phyloP scores from a whole-genome alignment of 2,329 filamentous ascomycete genomes.

The Talaromyces verruculosus region DNA sequence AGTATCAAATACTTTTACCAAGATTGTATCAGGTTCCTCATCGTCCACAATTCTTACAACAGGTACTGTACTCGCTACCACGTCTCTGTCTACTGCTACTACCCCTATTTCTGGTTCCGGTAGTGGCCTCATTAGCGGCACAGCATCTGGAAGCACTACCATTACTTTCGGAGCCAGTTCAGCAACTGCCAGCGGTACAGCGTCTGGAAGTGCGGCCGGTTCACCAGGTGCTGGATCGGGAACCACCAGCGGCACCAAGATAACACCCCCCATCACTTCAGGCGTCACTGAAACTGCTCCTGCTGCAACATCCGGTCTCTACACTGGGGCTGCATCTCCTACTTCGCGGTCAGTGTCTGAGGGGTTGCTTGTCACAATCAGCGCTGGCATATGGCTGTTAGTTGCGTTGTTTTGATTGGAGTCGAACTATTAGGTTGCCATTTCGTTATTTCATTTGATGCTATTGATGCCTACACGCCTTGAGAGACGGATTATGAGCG shows the following conservation, averaged over 20 bases:
- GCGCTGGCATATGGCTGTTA: not conserved
- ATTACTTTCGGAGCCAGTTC: not conserved
- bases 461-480: not conserved
- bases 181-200: not conserved
- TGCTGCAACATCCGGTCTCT: not conserved
- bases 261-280: not conserved
- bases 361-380: not conserved
- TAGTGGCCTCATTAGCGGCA: not conserved
- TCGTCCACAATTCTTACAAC: not conserved
- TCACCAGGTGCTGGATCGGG: not conserved
- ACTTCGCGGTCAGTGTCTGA: not conserved
- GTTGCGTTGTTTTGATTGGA: not conserved
- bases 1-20: not conserved
- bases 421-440: not conserved
- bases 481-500: not conserved
- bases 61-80: not conserved
- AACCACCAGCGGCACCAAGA: not conserved
- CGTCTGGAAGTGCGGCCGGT: not conserved
- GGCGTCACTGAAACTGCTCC: not conserved
- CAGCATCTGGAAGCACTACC: not conserved
- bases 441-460: not conserved
- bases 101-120: not conserved
- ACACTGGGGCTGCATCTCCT: not conserved
- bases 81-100: not conserved
- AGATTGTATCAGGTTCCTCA: not conserved